Percentiles rank a stretch among this genome's conserved stretches.
phyloP scores from a whole-genome alignment of 2,329 filamentous ascomycete genomes.

The Xylaria sp. region DNA sequence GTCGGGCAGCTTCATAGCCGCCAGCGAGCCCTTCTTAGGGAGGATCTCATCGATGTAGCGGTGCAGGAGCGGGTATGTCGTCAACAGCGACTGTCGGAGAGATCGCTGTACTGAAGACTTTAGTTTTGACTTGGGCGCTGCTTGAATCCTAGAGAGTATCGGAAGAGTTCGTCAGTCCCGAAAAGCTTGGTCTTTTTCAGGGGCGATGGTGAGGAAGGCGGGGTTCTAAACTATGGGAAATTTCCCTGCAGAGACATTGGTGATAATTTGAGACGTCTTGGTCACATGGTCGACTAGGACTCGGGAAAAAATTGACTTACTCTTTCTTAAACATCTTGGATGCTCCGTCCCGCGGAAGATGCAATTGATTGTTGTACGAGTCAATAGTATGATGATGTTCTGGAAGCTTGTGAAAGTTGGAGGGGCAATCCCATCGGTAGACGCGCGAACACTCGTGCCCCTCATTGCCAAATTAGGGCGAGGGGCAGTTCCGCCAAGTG shows the following conservation, averaged over 20 bases:
- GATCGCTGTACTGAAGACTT: slow-evolving; percentile 94
- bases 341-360: slow-evolving; percentile 24
- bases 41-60: slow-evolving; percentile 93
- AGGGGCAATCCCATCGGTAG: slow-evolving; percentile 44
- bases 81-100: slow-evolving; percentile 82
- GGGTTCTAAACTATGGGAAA: slow-evolving; percentile 12
- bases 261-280: not conserved
- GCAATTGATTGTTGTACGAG: slow-evolving; percentile 21
- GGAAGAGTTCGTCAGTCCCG: not conserved
- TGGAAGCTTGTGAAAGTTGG: slow-evolving; percentile 49
- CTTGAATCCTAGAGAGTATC: slow-evolving; percentile 67
- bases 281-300: not conserved
- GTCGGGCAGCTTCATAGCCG: slow-evolving; percentile 92
- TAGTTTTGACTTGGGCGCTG: slow-evolving; percentile 90
- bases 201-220: slow-evolving; percentile 3
- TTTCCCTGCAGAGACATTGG: not conserved
- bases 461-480: slow-evolving; percentile 33
- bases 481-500: slow-evolving; percentile 29
- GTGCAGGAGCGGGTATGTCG: slow-evolving; percentile 85
- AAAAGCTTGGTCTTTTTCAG: not conserved
- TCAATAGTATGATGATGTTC: slow-evolving; percentile 27
- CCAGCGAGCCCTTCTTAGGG: slow-evolving; percentile 91
- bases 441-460: slow-evolving; percentile 34
- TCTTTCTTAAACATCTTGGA: slow-evolving; percentile 91
- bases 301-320: slow-evolving; percentile 59